phyloP scores from a whole-genome alignment of 2,329 filamentous ascomycete species.

The Cercospora sp. region DNA sequence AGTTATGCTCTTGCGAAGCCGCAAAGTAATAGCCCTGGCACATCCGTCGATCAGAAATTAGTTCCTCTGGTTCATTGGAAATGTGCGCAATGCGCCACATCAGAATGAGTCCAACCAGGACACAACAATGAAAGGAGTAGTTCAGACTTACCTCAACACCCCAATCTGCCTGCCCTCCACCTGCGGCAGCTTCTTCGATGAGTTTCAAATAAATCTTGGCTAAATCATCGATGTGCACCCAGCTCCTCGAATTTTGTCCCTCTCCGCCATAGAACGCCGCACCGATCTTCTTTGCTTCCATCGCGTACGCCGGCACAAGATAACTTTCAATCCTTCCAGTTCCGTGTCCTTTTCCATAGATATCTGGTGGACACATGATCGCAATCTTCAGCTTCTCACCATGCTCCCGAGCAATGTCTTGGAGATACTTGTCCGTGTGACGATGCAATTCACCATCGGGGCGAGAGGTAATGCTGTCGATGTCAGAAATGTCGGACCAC shows the following conservation, averaged over 20 bases:
- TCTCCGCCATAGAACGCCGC: conserved; percentile 50
- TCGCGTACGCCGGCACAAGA: conserved; percentile 51
- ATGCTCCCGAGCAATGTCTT: background rate
- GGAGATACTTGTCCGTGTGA: conserved; percentile 59
- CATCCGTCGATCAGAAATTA: background rate
- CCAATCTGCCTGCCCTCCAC: conserved; percentile 38
- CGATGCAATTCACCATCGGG: conserved; percentile 61
- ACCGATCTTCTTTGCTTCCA: conserved; percentile 40
- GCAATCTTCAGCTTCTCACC: background rate
- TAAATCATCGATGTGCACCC: conserved; percentile 61
- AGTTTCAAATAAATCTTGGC: conserved; percentile 55
- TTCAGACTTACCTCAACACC: conserved; percentile 14
- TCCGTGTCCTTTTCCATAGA: background rate
- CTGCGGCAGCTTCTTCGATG: conserved; percentile 53
- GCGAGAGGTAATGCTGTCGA: conserved; percentile 47
- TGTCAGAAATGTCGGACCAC: background rate
- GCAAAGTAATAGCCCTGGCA: conserved; percentile 52
- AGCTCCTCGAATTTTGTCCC: conserved; percentile 52
- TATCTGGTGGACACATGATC: background rate
- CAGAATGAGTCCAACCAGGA: background rate
- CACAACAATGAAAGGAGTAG: conserved; percentile 16
- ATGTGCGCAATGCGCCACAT: background rate
- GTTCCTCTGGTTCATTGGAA: background rate
- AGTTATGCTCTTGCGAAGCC: conserved; percentile 39
- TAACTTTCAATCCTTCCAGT: background rate